phyloP scores from a whole-genome alignment of 2,329 filamentous ascomycete species.

The Phyllosticta ampelicida region DNA sequence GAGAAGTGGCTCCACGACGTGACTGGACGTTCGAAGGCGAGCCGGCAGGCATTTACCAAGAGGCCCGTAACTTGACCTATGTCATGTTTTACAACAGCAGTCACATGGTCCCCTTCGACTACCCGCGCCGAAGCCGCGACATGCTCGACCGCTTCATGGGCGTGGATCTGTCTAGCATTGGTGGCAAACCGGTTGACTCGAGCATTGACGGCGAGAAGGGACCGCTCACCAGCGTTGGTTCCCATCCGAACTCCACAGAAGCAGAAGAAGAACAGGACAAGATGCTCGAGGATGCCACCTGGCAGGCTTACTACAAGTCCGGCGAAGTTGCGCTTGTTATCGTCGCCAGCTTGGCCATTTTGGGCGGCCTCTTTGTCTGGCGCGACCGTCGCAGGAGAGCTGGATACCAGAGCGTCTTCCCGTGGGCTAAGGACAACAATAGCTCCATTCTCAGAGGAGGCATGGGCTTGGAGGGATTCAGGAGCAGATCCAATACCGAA shows the following conservation, averaged over 20 bases:
- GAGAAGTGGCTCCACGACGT: slow-evolving; percentile 81
- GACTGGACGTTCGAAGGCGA: slow-evolving; percentile 93
- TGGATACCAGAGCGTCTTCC: slow-evolving; percentile 35
- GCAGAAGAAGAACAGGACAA: slow-evolving; percentile 58
- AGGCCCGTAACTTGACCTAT: slow-evolving; percentile 90
- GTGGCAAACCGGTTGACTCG: slow-evolving; percentile 67
- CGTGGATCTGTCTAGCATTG: slow-evolving; percentile 83
- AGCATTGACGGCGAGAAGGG: slow-evolving; percentile 78
- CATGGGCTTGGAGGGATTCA: slow-evolving; percentile 39
- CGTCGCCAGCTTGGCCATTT: slow-evolving; percentile 59
- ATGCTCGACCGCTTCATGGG: slow-evolving; percentile 97
- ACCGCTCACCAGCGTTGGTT: slow-evolving; percentile 65
- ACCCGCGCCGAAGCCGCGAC: slow-evolving; percentile 72
- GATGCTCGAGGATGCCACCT: slow-evolving; percentile 72
- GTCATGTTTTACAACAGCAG: slow-evolving; percentile 90
- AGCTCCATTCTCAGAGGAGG: slow-evolving; percentile 33
- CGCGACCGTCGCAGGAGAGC: slow-evolving; percentile 39
- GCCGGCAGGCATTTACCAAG: slow-evolving; percentile 81
- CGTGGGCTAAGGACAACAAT: slow-evolving; percentile 22
- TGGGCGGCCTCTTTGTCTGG: slow-evolving; percentile 65
- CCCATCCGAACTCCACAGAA: slow-evolving; percentile 56
- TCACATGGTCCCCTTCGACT: slow-evolving; percentile 97
- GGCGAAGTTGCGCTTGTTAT: slow-evolving; percentile 78
- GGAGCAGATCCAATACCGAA: slow-evolving; percentile 27
- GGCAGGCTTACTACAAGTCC: slow-evolving; percentile 79